Evolutionary conservation across 441 rosid species (phyloP), one percentile per base, ranked within the genome.

Genomic region (Arabidopsis lyrata): DNA sequence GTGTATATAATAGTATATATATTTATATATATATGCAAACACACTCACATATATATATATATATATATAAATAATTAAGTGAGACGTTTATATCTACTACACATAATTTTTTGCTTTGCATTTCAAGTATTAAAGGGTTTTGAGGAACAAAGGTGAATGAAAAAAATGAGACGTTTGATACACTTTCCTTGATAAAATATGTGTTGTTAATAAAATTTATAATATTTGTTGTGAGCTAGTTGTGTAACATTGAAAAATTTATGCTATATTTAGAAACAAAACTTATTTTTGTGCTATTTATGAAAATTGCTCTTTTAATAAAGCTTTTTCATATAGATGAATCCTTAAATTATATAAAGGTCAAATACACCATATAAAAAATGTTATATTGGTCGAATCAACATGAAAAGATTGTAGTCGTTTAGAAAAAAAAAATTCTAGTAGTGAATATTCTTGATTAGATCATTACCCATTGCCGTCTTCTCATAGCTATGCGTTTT

Each of bases 401-500:
- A 5, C 45, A 44, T 9, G 5, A 70, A 56, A 12, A 76, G 62
- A 70, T 63, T 56, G 49, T 63, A 56, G 14, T 49, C 3, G 6
- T 48, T 29, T 29, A 4, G 31, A 76, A 3, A 29, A 29, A 5
- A 27, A 27, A 27, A 27, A 70, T 63, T 56, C 55, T 63, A 56
- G 24, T 49, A 1, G 7, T 48, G 12, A 63, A 47, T 39, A 63
- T 55, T 63, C 42, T 48, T 70, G 70, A 70, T 76, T 65, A 61
- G 64, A 75, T 68, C 69, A 75, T 75, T 14, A 24, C 52, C 22
- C 52, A 44, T 10, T 53, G 16, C 41, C 39, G 49, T 75, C 68
- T 68, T 52, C 12, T 67, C 41, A 31, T 66, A 14, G 8, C 36
- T 45, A 24, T 62, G 14, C 29, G 6, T 38, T 34, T 73, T 54